Evolutionary conservation across 345 rosid genomes (phyloP).

Genomic region (Populus deltoides): DNA sequence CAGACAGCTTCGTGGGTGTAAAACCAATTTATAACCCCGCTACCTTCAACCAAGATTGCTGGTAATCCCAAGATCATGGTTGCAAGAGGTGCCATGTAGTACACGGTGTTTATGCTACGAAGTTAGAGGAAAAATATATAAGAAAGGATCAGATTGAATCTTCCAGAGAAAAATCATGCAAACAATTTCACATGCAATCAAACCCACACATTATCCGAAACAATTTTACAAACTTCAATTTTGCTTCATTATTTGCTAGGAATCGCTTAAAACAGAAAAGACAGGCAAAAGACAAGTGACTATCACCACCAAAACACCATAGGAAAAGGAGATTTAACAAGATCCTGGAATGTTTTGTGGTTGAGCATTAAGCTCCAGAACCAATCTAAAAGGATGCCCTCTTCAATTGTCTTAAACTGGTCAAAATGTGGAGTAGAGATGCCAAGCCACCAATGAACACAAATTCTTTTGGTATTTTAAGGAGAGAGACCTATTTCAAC

Average conservation of each 20-base stretch:
- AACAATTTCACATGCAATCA: background rate
- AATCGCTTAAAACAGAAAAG: background rate
- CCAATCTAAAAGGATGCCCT: background rate
- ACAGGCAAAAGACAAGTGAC: background rate
- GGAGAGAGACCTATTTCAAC: background rate
- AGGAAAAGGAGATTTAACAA: background rate
- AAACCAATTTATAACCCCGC: conserved; percentile 80
- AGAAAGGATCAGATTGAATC: conserved; percentile 18
- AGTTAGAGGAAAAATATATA: background rate
- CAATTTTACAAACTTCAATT: background rate
- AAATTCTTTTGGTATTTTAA: background rate
- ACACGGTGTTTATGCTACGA: conserved; percentile 88
- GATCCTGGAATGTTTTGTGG: background rate
- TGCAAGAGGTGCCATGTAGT: conserved; percentile 99
- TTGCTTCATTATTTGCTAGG: background rate
- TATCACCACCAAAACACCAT: background rate
- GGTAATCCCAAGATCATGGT: conserved; percentile 91
- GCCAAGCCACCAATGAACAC: background rate
- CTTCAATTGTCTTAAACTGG: background rate
- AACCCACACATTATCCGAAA: background rate
- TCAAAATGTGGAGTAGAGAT: background rate
- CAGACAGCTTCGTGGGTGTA: conserved; percentile 46
- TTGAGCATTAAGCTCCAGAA: background rate
- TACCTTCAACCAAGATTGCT: conserved; percentile 83
- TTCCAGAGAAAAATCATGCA: background rate